Evolutionary conservation across 495 filamentous ascomycete genomes (phyloP).

Genomic region (Aspergillus baeticus): DNA sequence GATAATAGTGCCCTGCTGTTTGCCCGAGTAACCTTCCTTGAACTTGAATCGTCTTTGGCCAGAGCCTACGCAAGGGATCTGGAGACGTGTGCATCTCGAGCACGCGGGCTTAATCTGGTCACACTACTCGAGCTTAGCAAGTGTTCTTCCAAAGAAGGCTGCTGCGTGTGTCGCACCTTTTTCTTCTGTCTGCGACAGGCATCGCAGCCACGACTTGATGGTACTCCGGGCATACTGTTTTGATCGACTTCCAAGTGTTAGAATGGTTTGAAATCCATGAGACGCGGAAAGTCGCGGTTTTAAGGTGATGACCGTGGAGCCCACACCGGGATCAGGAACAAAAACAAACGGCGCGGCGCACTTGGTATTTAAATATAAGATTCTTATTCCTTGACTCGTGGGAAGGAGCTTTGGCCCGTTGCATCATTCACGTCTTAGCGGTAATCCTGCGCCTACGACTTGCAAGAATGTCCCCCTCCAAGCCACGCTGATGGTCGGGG

Average conservation of each 20-base stretch:
- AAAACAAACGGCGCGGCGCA: background rate
- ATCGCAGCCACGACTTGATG: conserved; percentile 44
- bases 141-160: background rate
- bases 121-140: conserved; percentile 24
- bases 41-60: conserved; percentile 46
- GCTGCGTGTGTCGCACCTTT: conserved; percentile 29
- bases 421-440: conserved; percentile 2
- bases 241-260: background rate
- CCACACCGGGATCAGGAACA: background rate
- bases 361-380: background rate
- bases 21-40: conserved; percentile 18
- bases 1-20: background rate
- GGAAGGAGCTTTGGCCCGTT: background rate
- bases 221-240: conserved; percentile 43
- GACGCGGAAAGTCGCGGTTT: background rate
- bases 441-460: background rate
- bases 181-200: conserved; percentile 49
- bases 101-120: conserved; percentile 36
- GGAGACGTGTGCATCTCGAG: conserved; percentile 38
- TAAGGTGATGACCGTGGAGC: background rate
- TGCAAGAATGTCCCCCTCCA: background rate
- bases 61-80: conserved; percentile 38
- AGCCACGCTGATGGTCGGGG: background rate
- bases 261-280: background rate
- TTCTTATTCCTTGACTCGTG: background rate